A percentile compares a stretch with the other conserved stretches of the same genome.
Evolutionary conservation across 139 green algal genomes (phyloP).

Genomic region (Tetratostichococcus sp.): DNA sequence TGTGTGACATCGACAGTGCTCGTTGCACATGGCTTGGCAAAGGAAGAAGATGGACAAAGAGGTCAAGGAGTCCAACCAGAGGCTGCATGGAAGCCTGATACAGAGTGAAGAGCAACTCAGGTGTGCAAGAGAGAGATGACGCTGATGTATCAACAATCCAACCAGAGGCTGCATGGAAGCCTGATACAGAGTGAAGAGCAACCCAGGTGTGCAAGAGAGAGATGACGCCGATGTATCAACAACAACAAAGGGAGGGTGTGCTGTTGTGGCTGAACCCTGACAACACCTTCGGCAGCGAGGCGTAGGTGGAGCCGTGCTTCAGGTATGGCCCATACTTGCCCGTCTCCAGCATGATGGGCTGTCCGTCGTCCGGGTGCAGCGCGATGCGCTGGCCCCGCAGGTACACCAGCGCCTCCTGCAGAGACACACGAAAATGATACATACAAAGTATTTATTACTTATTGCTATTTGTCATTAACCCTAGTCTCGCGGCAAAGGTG

Average conservation of each 20-base stretch:
- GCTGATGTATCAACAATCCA: not conserved
- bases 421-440: not conserved
- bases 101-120: too few relatives aligned
- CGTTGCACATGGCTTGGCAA: too few relatives aligned
- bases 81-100: not conserved
- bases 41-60: too few relatives aligned
- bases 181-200: not conserved
- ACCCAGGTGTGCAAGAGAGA: not conserved
- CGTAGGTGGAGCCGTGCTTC: conserved; percentile 23
- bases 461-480: not conserved
- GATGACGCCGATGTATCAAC: not conserved
- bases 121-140: not conserved
- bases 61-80: not conserved
- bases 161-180: not conserved
- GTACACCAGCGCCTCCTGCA: not conserved
- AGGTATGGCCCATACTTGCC: conserved; percentile 35
- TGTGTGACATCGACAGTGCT: too few relatives aligned
- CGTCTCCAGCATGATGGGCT: not conserved
- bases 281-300: conserved; percentile 23
- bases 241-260: too few relatives aligned
- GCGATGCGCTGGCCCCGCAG: not conserved
- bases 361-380: conserved; percentile 1
- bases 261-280: too few relatives aligned
- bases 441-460: not conserved
- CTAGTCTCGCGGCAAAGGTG: not conserved